Percentiles rank a stretch among this genome's conserved stretches.
These are phyloP conservation scores for Plasmodium knowlesi DNA, from an alignment of 169 alveolate species.

Conservation along the genomic window DNA sequence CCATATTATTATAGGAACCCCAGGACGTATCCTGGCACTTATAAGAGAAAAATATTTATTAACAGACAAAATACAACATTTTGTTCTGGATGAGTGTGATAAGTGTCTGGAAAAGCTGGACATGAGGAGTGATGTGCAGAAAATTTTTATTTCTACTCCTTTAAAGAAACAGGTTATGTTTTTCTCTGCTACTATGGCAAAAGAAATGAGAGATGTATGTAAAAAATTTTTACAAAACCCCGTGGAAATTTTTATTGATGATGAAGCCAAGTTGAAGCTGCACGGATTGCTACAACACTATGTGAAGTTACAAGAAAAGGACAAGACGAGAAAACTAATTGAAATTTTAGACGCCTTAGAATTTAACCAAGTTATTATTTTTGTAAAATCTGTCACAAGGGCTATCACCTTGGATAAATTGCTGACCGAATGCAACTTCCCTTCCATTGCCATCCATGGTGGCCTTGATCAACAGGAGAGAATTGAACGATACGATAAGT, in stretches of 20 bases:
- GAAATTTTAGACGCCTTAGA: constrained; percentile 97
- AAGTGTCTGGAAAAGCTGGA: constrained; percentile 98
- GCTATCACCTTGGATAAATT: constrained; percentile 96
- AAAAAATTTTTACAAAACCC: constrained; percentile 98
- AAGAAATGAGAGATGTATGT: constrained; percentile 96
- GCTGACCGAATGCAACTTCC: constrained; percentile 97
- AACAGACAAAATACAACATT: constrained; percentile 94
- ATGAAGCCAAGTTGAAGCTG: constrained; percentile 97
- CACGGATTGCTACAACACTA: constrained; percentile 99
- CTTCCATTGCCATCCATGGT: constrained; percentile 99
- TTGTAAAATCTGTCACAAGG: constrained; percentile 95
- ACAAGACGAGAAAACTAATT: constrained; percentile 96
- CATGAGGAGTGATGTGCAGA: constrained; percentile 99
- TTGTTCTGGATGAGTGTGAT: constrained; percentile 99
- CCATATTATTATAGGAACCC: constrained; percentile 99
- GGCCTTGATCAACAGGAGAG: constrained; percentile 91
- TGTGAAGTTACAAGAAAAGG: constrained; percentile 97
- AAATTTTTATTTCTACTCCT: constrained; percentile 97
- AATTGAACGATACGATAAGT: constrained; percentile 94
- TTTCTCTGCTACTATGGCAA: constrained; percentile 98
- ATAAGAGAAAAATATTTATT: constrained; percentile 93
- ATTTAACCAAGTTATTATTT: constrained; percentile 99
- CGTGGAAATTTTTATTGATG: constrained; percentile 98
- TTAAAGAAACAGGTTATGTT: constrained; percentile 99
- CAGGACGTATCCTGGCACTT: constrained; percentile 99